Conservation (phyloP, 1,139 yeast species). For the Taiozyma sp. region DNA sequence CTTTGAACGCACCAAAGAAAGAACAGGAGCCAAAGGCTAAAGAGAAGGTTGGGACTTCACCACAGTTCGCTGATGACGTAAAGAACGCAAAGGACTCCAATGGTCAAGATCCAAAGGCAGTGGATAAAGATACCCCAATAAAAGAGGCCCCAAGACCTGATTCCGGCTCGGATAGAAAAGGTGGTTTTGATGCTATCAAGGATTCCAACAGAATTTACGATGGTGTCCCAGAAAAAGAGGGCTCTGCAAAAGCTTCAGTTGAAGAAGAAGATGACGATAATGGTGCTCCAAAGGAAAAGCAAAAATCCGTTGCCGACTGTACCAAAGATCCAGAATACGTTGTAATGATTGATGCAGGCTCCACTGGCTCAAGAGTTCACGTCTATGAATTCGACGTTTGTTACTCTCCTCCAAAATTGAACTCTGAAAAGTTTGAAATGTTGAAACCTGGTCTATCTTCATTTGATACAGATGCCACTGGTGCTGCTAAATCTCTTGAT, state of each 20-base stretch:
- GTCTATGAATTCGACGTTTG: conserved; percentile 89
- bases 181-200: conserved; percentile 21
- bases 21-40: neutral
- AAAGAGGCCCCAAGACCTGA: conserved; percentile 24
- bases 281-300: conserved; percentile 2
- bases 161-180: conserved; percentile 8
- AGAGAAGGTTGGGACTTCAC: conserved; percentile 9
- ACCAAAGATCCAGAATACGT: conserved; percentile 47
- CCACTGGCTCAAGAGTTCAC: conserved; percentile 94
- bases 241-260: conserved; percentile 2
- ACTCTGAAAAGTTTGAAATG: conserved; percentile 82
- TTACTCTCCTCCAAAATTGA: conserved; percentile 68
- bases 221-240: conserved; percentile 23
- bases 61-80: conserved; percentile 21
- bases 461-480: conserved; percentile 70
- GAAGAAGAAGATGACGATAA: conserved; percentile 3
- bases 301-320: conserved; percentile 22
- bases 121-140: conserved; percentile 21
- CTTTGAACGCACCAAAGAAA: conserved; percentile 2
- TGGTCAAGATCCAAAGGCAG: conserved; percentile 20
- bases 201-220: conserved; percentile 21
- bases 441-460: conserved; percentile 88
- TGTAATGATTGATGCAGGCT: conserved; percentile 95
- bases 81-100: conserved; percentile 10
- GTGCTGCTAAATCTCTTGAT: conserved; percentile 87